Evolutionary conservation across 805 yeast genomes (phyloP), one percentile per base, ranked within the genome.

Genomic region (Yarrowia porcina): DNA sequence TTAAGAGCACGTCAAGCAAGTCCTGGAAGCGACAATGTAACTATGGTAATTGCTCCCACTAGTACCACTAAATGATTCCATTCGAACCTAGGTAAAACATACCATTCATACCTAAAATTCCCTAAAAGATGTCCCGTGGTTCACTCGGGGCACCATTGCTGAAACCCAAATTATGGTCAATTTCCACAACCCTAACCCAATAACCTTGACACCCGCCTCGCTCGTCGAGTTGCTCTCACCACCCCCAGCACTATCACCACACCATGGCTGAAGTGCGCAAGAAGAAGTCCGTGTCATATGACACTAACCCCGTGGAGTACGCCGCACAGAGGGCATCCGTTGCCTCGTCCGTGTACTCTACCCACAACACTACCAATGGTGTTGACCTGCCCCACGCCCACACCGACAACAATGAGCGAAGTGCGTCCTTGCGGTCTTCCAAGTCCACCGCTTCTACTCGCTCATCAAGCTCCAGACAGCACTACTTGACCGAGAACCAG

Each of bases 281-380:
- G 61, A 56, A 56, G 49, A 56, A 56, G 61, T 56, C 61, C 38
- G 61, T 56, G 49, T 56, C 61, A 3, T 56, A 56, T 49, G 49
- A 41, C 61, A 52, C 59, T 6, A 41, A 56, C 21, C 61, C 61
- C 39, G 61, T 41, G 47, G 36, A 39, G 61, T 41, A 56, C 38
- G 61, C 47, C n/a, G 49, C 61, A 18, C 47, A 56, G 61, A 39
- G 49, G 32, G 47, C 61, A 30, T 56, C 61, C 8, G 47, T 41
- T 30, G 49, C 61, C 61, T 39, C 47, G 9, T 56, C 47, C 2
- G 39, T 39, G 49, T 56, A 56, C 61, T 41, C 47, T 28, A 56
- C 61, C 9, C 61, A 56, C 61, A 56, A 56, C 61, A 56, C 61
- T 9, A 56, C 61, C 49, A 56, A 56, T 39, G 61, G 61, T 15